Evolutionary conservation across 768 basidiomycete genomes (phyloP).

Genomic region (Leccinum uliginosum): DNA sequence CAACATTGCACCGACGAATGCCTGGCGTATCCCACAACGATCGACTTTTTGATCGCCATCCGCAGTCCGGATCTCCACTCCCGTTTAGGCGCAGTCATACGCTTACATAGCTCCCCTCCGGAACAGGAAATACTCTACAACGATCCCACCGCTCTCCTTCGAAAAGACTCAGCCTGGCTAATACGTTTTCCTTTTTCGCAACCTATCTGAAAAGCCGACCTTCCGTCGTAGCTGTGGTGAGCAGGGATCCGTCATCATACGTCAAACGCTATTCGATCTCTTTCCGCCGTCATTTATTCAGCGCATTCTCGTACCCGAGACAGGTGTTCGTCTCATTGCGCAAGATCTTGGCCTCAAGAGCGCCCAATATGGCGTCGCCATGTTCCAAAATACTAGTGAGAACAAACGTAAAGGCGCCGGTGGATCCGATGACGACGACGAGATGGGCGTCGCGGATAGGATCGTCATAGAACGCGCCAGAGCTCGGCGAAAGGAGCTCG

Average conservation of each 20-base stretch:
- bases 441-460: constrained; percentile 33
- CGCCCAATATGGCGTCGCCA: constrained; percentile 75
- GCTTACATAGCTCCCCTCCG: constrained; percentile 40
- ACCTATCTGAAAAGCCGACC: neutral
- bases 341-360: constrained; percentile 65
- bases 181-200: constrained; percentile 44
- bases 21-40: constrained; percentile 39
- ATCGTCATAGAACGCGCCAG: constrained; percentile 44
- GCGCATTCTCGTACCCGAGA: constrained; percentile 87
- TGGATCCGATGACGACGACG: constrained; percentile 29
- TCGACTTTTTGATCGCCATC: constrained; percentile 51
- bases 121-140: constrained; percentile 43
- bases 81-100: constrained; percentile 52
- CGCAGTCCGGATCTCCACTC: constrained; percentile 51
- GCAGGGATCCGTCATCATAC: constrained; percentile 75
- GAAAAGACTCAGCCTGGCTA: constrained; percentile 86
- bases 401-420: constrained; percentile 32
- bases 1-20: constrained; percentile 43
- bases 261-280: constrained; percentile 68
- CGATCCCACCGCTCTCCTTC: constrained; percentile 54
- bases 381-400: constrained; percentile 59
- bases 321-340: constrained; percentile 76
- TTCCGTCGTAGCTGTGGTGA: constrained; percentile 68
- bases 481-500: constrained; percentile 37
- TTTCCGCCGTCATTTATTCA: constrained; percentile 77